These are phyloP conservation scores for Paracamarosporium sp. DNA, from an alignment of 2,329 filamentous ascomycete genomes.

Conservation along the genomic window DNA sequence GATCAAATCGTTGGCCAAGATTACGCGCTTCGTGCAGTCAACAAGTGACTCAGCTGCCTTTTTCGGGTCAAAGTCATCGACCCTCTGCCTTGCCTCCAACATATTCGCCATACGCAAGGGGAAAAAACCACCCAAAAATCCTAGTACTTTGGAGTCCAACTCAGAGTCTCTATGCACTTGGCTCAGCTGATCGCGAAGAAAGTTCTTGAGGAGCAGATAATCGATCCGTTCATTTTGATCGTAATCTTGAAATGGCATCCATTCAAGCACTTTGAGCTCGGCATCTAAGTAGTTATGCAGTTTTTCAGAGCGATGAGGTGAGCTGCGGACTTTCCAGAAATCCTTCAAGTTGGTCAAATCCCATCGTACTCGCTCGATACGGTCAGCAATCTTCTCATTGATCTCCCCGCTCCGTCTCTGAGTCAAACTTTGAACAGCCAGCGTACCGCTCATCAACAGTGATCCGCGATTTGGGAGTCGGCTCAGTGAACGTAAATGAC, in stretches of 20 bases:
- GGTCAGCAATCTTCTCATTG: constrained; percentile 10
- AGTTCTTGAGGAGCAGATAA: constrained; percentile 59
- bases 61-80: constrained; percentile 53
- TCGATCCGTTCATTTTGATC: constrained; percentile 57
- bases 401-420: not conserved
- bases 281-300: constrained; percentile 51
- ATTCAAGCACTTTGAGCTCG: constrained; percentile 50
- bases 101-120: constrained; percentile 48
- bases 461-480: not conserved
- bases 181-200: constrained; percentile 41
- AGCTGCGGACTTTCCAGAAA: constrained; percentile 60
- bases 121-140: constrained; percentile 53
- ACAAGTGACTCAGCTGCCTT: constrained; percentile 53
- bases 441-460: too few species aligned
- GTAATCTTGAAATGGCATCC: constrained; percentile 44
- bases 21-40: constrained; percentile 42
- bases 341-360: constrained; percentile 57
- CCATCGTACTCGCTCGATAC: constrained; percentile 42
- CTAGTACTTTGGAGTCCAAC: constrained; percentile 46
- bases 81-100: constrained; percentile 57
- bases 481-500: not conserved
- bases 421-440: not conserved
- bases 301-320: constrained; percentile 48
- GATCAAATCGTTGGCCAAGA: constrained; percentile 44
- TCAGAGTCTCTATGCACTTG: constrained; percentile 50